A percentile compares a stretch with the other conserved stretches of the same genome.
phyloP scores from a whole-genome alignment of 108 stramenopile species.

The Mediolabrus comicus region DNA sequence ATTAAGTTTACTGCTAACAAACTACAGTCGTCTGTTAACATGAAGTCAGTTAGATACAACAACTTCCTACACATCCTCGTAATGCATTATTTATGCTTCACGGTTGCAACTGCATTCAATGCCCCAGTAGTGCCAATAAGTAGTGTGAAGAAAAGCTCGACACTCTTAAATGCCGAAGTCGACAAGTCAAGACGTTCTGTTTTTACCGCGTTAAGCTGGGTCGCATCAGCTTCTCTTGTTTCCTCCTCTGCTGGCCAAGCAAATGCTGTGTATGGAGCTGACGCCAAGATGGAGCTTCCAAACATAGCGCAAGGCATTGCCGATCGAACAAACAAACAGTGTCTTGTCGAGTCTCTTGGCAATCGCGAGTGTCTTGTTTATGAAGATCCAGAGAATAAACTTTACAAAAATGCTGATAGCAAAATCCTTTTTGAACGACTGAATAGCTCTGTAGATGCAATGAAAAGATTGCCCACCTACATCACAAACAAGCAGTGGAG shows the following conservation, averaged over 20 bases:
- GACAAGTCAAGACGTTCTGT: background rate
- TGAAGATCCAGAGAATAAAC: conserved; percentile 57
- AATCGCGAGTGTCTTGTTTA: conserved; percentile 74
- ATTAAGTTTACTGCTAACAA: too few relatives aligned
- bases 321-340: conserved; percentile 61
- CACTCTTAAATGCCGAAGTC: background rate
- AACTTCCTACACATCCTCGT: background rate
- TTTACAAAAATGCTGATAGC: conserved; percentile 62
- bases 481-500: conserved; percentile 67
- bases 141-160: background rate
- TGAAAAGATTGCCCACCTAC: conserved; percentile 54
- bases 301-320: conserved; percentile 52
- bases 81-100: background rate
- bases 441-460: conserved; percentile 31
- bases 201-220: background rate
- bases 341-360: conserved; percentile 69
- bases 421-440: conserved; percentile 50
- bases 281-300: conserved; percentile 69
- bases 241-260: conserved; percentile 21
- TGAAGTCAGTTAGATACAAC: background rate
- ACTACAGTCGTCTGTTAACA: too few relatives aligned
- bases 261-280: conserved; percentile 51
- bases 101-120: background rate
- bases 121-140: background rate
- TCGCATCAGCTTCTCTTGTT: background rate